Base-by-base conservation (phyloP, 805 yeast species). In the Tetrapisispora iriomotensis region DNA sequence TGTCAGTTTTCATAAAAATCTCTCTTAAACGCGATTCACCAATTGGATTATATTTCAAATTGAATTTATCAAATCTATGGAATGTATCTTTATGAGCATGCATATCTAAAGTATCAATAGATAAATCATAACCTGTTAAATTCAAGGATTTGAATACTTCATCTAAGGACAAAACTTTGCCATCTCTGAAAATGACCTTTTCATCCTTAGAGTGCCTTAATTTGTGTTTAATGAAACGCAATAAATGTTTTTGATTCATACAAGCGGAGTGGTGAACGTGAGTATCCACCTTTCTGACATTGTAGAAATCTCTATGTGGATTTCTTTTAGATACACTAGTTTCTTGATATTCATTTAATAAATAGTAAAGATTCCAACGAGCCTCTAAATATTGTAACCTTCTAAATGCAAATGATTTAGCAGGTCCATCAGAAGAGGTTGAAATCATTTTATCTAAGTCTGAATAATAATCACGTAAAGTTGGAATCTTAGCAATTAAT, bases 261-360 rank as follows among this genome's bases (percentile, higher is more conserved):
- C 96, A 88, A 9, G 99, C 99, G 8, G 96, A 84, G 60, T 94
- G 98, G 60, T 92, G 99, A 51, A 92, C 95, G 70, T 92, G 99
- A 15, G 97, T 92, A 38, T 67, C 71, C 26, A 67, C 62, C 45
- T 67, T 67, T 45, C 71, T 53, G 13, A 61, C 67, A 39, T 67
- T 67, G 41, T 67, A 67, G 34, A 67, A 66, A 50, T 67, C 99
- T 61, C 99, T 78, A 60, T 92, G 99, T 4, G 97, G 97, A 48
- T 88, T 88, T 44, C 78, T 75, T 62, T 92, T 92, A 8, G 94
- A 80, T 46, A 84, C 92, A 14, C 88, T 78, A 15, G 81, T 82
- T 60, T 92, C 99, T 55, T 86, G 92, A 58, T 84, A 88, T 56
- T 90, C 97, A 57, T 92, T 92, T 50, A 90, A 68, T 45, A 92